Evolutionary conservation across 768 basidiomycete species (phyloP), one percentile per base, ranked within the genome.

Genomic region (Austroboletus eburneus): DNA sequence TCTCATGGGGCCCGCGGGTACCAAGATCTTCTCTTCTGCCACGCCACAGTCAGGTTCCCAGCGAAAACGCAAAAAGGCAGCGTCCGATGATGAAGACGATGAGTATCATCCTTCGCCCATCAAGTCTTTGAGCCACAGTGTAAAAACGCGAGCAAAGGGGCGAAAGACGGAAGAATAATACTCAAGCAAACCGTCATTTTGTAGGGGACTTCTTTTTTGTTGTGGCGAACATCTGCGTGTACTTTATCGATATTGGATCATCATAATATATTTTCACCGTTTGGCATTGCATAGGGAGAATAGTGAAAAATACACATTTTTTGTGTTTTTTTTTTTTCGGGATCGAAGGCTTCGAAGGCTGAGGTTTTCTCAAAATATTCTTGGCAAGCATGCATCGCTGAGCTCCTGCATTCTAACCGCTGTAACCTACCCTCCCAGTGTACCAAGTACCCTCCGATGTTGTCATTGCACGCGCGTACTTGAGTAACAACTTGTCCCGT

Each of bases 401-500:
- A n/a, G n/a, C n/a, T 10, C 18, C 32, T 20, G 32, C 34, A 25
- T n/a, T 32, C 55, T 67, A 81, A 27, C 71, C 74, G 59, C 67
- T 78, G 57, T 82, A 81, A 57, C 79, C 79, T 24, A 74, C 77
- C 52, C 87, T 71, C 1, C 86, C 76, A 2, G 85, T 87, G 64
- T 91, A 95, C 77, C 80, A 87, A 29, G 79, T 63, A 0, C 85
- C 85, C 10, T 78, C 72, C 0, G 73, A 58, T 42, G 87, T 85
- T 42, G 84, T 88, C 35, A 83, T 76, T 3, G 87, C 79, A 38
- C 94, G 73, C 29, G 89, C 89, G 58, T 86, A 89, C 69, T 92
- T 97, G 35, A 91, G 77, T 32, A 96, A 69, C 51, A 95, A 62
- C 63, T 85, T 91, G 62, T 98, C 94, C 33, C 88, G 75, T 59